Conservation (phyloP, 106 monocot genomes). For the Apostasia shenzhenica region DNA sequence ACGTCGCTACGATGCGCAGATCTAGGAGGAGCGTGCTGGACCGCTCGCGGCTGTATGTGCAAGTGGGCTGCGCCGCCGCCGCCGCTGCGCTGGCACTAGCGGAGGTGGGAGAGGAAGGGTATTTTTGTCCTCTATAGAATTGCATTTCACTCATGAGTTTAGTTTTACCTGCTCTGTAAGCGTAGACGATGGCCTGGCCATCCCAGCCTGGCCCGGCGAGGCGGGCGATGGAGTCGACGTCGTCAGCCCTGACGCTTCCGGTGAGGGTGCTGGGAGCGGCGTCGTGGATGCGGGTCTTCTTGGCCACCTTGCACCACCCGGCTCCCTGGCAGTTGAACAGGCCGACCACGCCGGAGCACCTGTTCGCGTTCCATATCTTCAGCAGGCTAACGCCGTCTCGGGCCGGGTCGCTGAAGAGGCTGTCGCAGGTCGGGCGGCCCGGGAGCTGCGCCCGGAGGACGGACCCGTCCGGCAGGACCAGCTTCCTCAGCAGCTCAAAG, state of each 20-base stretch:
- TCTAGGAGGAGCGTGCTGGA: no score
- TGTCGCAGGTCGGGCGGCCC: constrained; percentile 68
- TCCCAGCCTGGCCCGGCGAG: constrained; percentile 49
- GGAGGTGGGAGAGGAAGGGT: no score
- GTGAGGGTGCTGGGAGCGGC: constrained; percentile 52
- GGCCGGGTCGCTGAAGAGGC: constrained; percentile 73
- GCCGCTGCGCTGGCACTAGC: no score
- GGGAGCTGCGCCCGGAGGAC: constrained; percentile 71
- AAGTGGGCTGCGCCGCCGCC: no score
- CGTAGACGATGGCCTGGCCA: constrained; percentile 50
- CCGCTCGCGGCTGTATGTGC: no score
- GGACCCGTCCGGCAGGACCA: constrained; percentile 81
- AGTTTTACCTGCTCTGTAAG: constrained; percentile 38
- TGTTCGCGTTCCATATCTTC: constrained; percentile 87
- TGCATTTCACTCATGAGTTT: no score
- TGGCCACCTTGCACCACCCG: constrained; percentile 67
- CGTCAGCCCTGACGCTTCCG: constrained; percentile 23
- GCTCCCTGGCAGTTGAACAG: constrained; percentile 90
- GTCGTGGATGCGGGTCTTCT: constrained; percentile 65
- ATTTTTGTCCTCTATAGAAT: no score
- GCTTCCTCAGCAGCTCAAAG: constrained; percentile 71
- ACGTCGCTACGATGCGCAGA: no score
- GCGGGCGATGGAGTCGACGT: constrained; percentile 45
- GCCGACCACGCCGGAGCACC: constrained; percentile 65
- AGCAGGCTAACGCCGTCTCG: constrained; percentile 67